phyloP scores from a whole-genome alignment of 306 rosid species.

The Rosa chinensis region DNA sequence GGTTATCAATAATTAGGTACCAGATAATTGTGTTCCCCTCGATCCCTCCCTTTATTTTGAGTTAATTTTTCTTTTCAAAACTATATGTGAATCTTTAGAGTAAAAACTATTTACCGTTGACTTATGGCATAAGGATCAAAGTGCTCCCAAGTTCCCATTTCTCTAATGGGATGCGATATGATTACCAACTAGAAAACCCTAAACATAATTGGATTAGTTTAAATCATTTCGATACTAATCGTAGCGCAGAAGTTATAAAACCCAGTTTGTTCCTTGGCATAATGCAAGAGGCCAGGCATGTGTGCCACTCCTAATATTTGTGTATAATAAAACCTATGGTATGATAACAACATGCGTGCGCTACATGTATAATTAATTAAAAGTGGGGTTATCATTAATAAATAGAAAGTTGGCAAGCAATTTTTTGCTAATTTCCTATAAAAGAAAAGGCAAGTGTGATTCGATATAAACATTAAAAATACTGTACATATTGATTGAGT shows the following conservation, averaged over 20 bases:
- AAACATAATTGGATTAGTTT: not conserved
- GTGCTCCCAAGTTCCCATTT: conserved; percentile 1
- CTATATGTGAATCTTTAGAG: not conserved
- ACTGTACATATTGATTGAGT: not conserved
- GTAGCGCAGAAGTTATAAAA: not conserved
- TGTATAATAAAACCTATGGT: not conserved
- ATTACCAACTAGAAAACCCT: conserved; percentile 4
- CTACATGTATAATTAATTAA: not conserved
- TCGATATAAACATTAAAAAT: not conserved
- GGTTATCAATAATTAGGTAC: not conserved
- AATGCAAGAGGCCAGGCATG: conserved; percentile 1
- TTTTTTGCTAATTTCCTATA: not conserved
- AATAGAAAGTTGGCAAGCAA: not conserved
- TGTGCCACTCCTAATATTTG: not conserved
- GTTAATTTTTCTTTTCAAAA: not conserved
- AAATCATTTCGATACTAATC: not conserved
- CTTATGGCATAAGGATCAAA: not conserved
- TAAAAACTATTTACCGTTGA: conserved; percentile 6
- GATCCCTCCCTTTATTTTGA: not conserved
- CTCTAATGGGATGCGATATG: conserved; percentile 9
- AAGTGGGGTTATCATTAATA: not conserved
- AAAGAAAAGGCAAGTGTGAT: not conserved
- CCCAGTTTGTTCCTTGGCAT: not conserved
- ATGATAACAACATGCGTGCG: not conserved
- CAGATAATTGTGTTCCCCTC: not conserved